Evolutionary conservation across 2,329 filamentous ascomycete genomes (phyloP), one percentile per base, ranked within the genome.

Genomic region (Zasmidium cellare): DNA sequence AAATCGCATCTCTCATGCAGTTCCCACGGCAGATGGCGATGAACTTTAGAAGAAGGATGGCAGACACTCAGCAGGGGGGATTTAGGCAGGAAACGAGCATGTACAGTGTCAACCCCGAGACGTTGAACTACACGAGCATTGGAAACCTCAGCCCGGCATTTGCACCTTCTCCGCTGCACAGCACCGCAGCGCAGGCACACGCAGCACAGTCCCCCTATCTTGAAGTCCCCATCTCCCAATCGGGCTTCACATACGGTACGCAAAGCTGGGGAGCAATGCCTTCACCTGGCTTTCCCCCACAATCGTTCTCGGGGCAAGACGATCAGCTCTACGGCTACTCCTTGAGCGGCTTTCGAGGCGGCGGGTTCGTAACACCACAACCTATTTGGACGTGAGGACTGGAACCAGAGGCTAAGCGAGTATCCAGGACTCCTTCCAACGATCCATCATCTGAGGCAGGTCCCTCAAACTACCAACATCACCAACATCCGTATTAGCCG

Each of bases 141-240:
- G 75, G 69, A 25, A 80, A 77, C 59, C 70, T 79, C 7, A 80
- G 77, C 61, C 79, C 79, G n/a, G 79, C 79, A 0, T 81, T 81
- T 66, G 76, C 77, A 6, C 78, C 79, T 7, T 77, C 78, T 9
- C 74, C 76, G 20, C 70, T 79, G 22, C 76, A 78, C 56, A 64
- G 72, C 49, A 72, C 76, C 38, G 56, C 64, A 23, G 56, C 56
- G 3, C 52, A 57, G 44, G 52, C 56, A 28, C 66, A 66, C 6
- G 73, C 66, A 45, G 68, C 55, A 67, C 72, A 53, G 19, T 63
- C 64, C 20, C 66, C 69, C 58, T 81, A 76, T 56, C 74, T 81
- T 50, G 77, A 79, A 58, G 75, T 81, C 5, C 78, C 79, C 23
- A 52, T 41, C 20, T 49, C 58, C 3, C 63, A 67, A 48, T 59